phyloP scores from a whole-genome alignment of 2,329 filamentous ascomycete species.

The Penicillium sp. region DNA sequence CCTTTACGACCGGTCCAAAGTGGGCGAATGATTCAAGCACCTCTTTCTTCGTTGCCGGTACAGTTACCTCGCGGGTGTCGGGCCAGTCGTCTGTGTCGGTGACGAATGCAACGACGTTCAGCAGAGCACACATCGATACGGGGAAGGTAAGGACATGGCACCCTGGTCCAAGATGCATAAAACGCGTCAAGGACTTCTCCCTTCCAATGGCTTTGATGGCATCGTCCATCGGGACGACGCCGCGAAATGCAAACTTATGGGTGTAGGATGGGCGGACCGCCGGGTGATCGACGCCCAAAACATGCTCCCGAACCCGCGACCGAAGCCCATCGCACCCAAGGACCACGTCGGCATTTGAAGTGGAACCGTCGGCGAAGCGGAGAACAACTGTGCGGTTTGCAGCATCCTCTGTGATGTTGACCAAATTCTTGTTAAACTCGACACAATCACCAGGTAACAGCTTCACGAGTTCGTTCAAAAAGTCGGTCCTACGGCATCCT shows the following conservation, averaged over 20 bases:
- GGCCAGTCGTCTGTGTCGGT: constrained; percentile 22
- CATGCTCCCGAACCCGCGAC: constrained; percentile 12
- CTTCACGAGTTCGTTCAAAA: not conserved
- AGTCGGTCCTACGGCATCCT: constrained; percentile 1
- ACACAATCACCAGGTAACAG: constrained; percentile 2
- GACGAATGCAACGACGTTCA: constrained; percentile 31
- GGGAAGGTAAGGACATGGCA: constrained; percentile 13
- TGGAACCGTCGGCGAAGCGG: constrained; percentile 2
- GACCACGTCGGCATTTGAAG: constrained; percentile 8
- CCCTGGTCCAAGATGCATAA: not conserved
- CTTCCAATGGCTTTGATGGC: not conserved
- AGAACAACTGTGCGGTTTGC: not conserved
- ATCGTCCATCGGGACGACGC: not conserved
- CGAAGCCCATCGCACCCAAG: constrained; percentile 22
- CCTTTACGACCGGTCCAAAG: not conserved
- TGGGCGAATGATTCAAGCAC: not conserved
- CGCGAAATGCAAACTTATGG: not conserved
- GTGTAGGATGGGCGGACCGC: not conserved
- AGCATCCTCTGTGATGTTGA: not conserved
- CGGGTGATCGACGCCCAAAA: constrained; percentile 6
- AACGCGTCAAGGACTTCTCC: not conserved
- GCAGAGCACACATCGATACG: constrained; percentile 18
- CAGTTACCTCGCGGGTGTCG: not conserved
- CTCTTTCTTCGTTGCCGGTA: not conserved
- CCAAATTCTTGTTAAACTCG: constrained; percentile 1